phyloP scores from a whole-genome alignment of 1,284 basidiomycete species.

The Cronartium ribicola region DNA sequence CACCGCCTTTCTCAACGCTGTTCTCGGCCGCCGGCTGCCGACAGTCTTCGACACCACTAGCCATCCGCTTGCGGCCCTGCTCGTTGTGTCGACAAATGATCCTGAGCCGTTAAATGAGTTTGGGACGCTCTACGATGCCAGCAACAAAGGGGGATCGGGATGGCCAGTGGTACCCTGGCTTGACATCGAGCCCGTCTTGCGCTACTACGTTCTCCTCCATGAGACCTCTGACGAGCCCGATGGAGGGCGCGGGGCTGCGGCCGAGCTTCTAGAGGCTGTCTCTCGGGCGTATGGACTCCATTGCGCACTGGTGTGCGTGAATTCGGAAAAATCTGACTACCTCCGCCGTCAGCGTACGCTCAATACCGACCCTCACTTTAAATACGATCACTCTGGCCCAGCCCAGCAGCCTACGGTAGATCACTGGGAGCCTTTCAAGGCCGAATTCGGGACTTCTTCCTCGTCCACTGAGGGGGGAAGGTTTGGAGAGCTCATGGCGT shows the following conservation, averaged over 20 bases:
- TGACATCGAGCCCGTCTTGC: conserved; percentile 46
- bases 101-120: conserved; percentile 50
- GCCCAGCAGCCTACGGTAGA: not conserved
- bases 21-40: conserved; percentile 8
- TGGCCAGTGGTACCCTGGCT: conserved; percentile 45
- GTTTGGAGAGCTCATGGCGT: conserved; percentile 51
- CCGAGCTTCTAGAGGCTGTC: conserved; percentile 48
- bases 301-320: conserved; percentile 49
- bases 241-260: conserved; percentile 42
- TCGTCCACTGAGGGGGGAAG: not conserved
- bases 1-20: conserved; percentile 40
- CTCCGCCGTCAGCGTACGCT: conserved; percentile 40
- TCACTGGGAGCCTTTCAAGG: conserved; percentile 8
- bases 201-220: conserved; percentile 49
- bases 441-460: not conserved
- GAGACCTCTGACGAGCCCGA: conserved; percentile 42
- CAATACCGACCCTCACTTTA: conserved; percentile 33
- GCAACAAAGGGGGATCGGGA: conserved; percentile 20
- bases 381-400: conserved; percentile 34
- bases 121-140: conserved; percentile 46
- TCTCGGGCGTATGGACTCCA: conserved; percentile 50
- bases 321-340: conserved; percentile 45
- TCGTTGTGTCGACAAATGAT: conserved; percentile 48
- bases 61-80: conserved; percentile 43
- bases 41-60: conserved; percentile 17